Evolutionary conservation across 2,329 filamentous ascomycete genomes (phyloP).

Genomic region (Scopulariopsis brevicaulis): DNA sequence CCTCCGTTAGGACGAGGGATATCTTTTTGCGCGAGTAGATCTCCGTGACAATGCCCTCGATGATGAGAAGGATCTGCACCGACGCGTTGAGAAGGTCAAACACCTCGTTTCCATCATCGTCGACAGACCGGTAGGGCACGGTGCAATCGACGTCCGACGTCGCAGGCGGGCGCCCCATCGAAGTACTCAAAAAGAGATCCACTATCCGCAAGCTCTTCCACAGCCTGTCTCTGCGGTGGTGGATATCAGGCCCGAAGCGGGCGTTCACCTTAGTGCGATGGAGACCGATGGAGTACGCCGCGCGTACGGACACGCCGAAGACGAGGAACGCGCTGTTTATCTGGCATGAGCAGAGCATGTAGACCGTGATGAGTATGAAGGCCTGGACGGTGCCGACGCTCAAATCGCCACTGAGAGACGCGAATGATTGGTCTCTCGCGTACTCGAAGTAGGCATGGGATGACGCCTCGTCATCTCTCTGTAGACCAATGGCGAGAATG

Average conservation of each 20-base stretch:
- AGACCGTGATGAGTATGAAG: slow-evolving; percentile 37
- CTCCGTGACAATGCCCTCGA: slow-evolving; percentile 36
- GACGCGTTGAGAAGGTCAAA: slow-evolving; percentile 38
- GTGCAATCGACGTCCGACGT: slow-evolving; percentile 44
- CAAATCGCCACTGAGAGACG: slow-evolving; percentile 28
- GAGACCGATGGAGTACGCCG: slow-evolving; percentile 39
- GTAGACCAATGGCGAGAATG: slow-evolving; percentile 36
- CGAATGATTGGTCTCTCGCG: slow-evolving; percentile 31
- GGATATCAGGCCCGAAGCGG: slow-evolving; percentile 31
- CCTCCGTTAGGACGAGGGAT: slow-evolving; percentile 38
- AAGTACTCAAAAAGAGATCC: slow-evolving; percentile 39
- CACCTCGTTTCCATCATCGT: slow-evolving; percentile 22
- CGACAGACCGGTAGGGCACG: slow-evolving; percentile 28
- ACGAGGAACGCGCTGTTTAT: slow-evolving; percentile 43
- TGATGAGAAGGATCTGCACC: slow-evolving; percentile 39
- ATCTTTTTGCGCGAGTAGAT: slow-evolving; percentile 43
- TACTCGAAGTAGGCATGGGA: slow-evolving; percentile 37
- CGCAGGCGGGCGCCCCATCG: slow-evolving; percentile 41
- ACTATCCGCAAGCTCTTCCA: slow-evolving; percentile 43
- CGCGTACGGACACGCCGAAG: slow-evolving; percentile 39
- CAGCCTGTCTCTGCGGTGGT: slow-evolving; percentile 32
- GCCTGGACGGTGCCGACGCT: slow-evolving; percentile 37
- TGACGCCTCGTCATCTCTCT: slow-evolving; percentile 25
- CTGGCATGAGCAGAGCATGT: slow-evolving; percentile 42
- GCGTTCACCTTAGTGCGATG: slow-evolving; percentile 42